Percentiles rank a stretch among this genome's conserved stretches.
Conservation (phyloP, 169 alveolate species). For the Cytauxzoon felis region DNA sequence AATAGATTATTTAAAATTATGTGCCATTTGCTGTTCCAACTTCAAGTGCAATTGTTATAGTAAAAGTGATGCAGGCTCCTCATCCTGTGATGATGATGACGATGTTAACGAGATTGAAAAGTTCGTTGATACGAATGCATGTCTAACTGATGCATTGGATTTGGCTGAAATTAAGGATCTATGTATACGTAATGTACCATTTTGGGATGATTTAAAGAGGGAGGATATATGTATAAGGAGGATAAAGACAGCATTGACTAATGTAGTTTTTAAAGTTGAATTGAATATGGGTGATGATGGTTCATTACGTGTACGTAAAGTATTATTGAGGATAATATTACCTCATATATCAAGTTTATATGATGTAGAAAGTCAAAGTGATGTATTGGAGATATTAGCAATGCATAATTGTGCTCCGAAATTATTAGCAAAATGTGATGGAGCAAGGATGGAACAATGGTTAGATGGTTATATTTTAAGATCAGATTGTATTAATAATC, state of each 20-base stretch:
- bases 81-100: too few species aligned
- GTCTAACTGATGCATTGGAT: too few species aligned
- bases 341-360: slow-evolving; percentile 65
- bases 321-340: slow-evolving; percentile 67
- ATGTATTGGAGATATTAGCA: slow-evolving; percentile 69
- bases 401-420: slow-evolving; percentile 67
- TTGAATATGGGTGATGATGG: background rate
- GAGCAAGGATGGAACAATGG: slow-evolving; percentile 79
- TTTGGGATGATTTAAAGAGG: background rate
- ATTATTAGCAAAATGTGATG: slow-evolving; percentile 64
- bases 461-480: slow-evolving; percentile 71
- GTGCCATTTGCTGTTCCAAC: too few species aligned
- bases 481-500: slow-evolving; percentile 53
- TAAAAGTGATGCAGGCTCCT: too few species aligned
- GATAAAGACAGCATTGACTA: slow-evolving; percentile 15
- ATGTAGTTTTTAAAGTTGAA: slow-evolving; percentile 10
- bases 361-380: slow-evolving; percentile 66
- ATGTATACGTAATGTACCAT: slow-evolving; percentile 6
- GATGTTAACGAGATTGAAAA: too few species aligned
- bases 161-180: background rate
- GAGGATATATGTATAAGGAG: background rate
- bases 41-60: too few species aligned
- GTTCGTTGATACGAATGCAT: too few species aligned
- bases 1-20: too few species aligned
- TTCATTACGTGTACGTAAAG: slow-evolving; percentile 10